Conservation (phyloP, 352 stramenopile genomes). For the Phytophthora meadii region DNA sequence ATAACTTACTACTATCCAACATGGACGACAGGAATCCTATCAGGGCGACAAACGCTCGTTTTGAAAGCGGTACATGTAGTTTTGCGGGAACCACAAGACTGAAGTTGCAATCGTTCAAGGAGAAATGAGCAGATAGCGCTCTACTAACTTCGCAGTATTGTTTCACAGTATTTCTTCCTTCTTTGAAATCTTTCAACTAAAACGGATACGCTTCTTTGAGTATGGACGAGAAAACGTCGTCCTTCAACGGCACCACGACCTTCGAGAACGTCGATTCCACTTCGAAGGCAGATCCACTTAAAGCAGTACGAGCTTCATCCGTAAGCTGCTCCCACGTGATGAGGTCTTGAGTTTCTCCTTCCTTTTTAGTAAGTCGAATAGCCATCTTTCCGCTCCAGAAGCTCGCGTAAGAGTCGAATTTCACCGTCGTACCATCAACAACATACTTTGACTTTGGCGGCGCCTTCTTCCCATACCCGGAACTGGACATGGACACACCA, state of each 20-base stretch:
- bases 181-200: not conserved
- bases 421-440: constrained; percentile 7
- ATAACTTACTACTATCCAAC: constrained; percentile 6
- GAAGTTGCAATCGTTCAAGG: too few species aligned
- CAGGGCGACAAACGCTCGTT: too few species aligned
- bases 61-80: too few species aligned
- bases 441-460: constrained; percentile 20
- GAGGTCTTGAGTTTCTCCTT: constrained; percentile 11
- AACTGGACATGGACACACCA: constrained; percentile 19
- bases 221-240: not conserved
- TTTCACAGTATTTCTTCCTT: not conserved
- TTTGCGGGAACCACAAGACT: too few species aligned
- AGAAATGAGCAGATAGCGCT: too few species aligned
- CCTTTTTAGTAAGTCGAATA: constrained; percentile 1
- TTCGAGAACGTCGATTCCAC: not conserved
- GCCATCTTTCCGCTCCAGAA: not conserved
- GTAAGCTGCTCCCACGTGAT: constrained; percentile 26
- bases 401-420: constrained; percentile 3
- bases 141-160: too few species aligned
- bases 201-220: constrained; percentile 7
- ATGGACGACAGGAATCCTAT: too few species aligned
- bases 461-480: constrained; percentile 1
- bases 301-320: not conserved
- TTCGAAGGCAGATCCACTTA: constrained; percentile 6
- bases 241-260: not conserved